These are phyloP conservation scores for Glaciozyma martinii DNA, from an alignment of 768 basidiomycete species.

Conservation along the genomic window DNA sequence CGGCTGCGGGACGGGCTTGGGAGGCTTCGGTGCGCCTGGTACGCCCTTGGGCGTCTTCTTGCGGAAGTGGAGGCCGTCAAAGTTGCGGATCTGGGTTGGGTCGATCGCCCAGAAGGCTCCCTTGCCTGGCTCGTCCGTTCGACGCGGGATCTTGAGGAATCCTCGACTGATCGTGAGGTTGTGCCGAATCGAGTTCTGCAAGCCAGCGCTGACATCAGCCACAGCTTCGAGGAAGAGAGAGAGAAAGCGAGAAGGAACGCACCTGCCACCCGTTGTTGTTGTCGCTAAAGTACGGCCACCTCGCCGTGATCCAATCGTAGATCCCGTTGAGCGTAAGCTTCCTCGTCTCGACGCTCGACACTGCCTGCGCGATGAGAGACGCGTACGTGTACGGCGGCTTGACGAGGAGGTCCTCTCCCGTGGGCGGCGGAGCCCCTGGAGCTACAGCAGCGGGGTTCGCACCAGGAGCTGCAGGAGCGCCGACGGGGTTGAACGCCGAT, in stretches of 20 bases:
- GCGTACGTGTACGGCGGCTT: slow-evolving; percentile 88
- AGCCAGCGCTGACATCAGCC: neutral
- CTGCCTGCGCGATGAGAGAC: slow-evolving; percentile 79
- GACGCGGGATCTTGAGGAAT: slow-evolving; percentile 63
- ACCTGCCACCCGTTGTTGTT: slow-evolving; percentile 89
- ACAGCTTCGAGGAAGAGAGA: neutral
- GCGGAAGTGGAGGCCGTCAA: slow-evolving; percentile 35
- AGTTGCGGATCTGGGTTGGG: slow-evolving; percentile 45
- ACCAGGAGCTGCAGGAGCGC: too few relatives aligned
- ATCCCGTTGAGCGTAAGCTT: slow-evolving; percentile 88
- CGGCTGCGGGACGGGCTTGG: neutral
- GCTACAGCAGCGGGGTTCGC: slow-evolving; percentile 35
- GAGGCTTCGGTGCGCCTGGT: neutral
- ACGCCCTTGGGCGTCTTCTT: slow-evolving; percentile 4
- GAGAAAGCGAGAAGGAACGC: slow-evolving; percentile 37
- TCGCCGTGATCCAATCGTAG: slow-evolving; percentile 79
- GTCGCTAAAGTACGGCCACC: slow-evolving; percentile 81
- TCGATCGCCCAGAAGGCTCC: slow-evolving; percentile 92
- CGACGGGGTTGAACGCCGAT: too few relatives aligned
- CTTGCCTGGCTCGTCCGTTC: slow-evolving; percentile 64
- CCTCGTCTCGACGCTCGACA: slow-evolving; percentile 48
- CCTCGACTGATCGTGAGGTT: slow-evolving; percentile 87
- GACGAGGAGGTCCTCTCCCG: slow-evolving; percentile 58
- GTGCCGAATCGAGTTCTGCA: slow-evolving; percentile 85
- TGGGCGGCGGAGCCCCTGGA: slow-evolving; percentile 45